Evolutionary conservation across 495 filamentous ascomycete genomes (phyloP), one percentile per base, ranked within the genome.

Genomic region (Penicillium taxi): DNA sequence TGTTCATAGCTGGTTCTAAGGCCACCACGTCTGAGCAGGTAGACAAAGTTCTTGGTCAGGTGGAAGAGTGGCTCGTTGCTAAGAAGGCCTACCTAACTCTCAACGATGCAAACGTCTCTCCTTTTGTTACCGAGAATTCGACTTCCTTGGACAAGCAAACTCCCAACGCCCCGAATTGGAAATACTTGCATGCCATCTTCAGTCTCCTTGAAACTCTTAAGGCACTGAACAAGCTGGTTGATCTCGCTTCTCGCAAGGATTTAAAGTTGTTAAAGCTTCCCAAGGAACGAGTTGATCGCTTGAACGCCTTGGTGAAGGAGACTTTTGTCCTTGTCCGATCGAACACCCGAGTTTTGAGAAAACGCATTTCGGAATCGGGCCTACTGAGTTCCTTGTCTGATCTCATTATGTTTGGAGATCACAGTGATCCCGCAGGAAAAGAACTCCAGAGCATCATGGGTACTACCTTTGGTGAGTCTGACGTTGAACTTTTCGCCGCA

Each of bases 401-500:
- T 23, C 38, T 63, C 35, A 55, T 66, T 4, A 35, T 61, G 4
- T 34, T 45, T 15, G 60, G 64, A 18, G 43, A 47, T 14, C 34
- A 47, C 9, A 41, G 42, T 13, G 37, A 41, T 7, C 42, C 50
- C 29, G 56, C 61, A 26, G 41, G 44, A 6, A 32, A 53, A n/a
- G 50, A 59, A 20, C 55, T 65, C 26, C 55, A 52, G 9, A 37
- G 47, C 6, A 52, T 53, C 13, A 22, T 69, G 6, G 53, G 62
- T 13, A 43, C 55, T n/a, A 53, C 52, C 13, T 22, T 68, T 23
- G 59, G 67, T 21, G 45, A 44, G 26, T 52, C 62, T 14, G 50
- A 48, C 4, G 33, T 69, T 31, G 67, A 71, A 38, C 11, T 69
- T 24, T 66, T 67, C 45, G 65, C 58, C 35, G 64, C 59, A 14